Base-by-base conservation (phyloP, 352 stramenopile species). In the Saprolegnia parasitica region DNA sequence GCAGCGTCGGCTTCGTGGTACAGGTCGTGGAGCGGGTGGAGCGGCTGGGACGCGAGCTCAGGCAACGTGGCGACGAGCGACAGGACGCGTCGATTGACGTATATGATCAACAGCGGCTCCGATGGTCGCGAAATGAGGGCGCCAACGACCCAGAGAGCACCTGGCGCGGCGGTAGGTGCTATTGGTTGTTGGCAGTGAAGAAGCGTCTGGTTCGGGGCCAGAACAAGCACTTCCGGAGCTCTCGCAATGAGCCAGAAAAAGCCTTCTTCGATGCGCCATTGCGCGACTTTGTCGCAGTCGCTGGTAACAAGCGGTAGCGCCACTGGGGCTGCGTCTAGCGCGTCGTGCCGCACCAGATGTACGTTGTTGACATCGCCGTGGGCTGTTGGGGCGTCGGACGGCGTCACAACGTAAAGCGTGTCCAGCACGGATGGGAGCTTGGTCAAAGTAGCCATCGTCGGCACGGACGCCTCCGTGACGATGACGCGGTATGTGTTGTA, bases 401-500 rank as follows among this genome's bases (percentile, higher is more conserved):
- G 52, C 11, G 52, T 60, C 26, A 68, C 32, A 4, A 29, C 50
- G 21, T 40, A 20, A 29, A 58, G 16, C 26, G 2, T 29, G 21
- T 11, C 20, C 4, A 4, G 20, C 20, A 20, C 26, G 5, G 63
- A 37, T 21, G 39, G 37, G 45, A n/a, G 11, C n/a, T 66, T 66
- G 40, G 37, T n/a, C 20, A 70, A 40, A 47, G 62, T 26, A n/a
- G 50, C 46, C 13, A 32, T 10, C 3, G 46, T 70, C 4, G 63
- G 46, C 10, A 21, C 13, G 4, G 47, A 21, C 15, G 55, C n/a
- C 18, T 70, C 63, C 10, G 5, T 21, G 8, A 70, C 45, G 55
- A 60, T 1, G 16, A 15, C 29, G 13, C 46, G 42, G 39, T 39
- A 70, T 4, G 63, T 61, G 46, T 70, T 61, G 63, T 62, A 70